Evolutionary conservation across 345 rosid species (phyloP).

Genomic region (Ceriops decandra): DNA sequence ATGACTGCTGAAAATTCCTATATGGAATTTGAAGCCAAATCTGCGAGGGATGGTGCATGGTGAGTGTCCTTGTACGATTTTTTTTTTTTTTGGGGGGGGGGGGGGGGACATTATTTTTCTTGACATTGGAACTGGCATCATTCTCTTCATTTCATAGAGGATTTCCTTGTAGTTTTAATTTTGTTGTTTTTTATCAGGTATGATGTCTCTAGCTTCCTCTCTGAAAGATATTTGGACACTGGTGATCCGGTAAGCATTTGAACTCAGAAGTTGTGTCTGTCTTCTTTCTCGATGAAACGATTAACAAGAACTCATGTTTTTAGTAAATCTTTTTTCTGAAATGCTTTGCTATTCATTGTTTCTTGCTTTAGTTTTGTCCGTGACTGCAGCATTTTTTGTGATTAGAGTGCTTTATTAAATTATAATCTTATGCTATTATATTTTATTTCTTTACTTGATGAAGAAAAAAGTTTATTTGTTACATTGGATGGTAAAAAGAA

Average conservation of each 20-base stretch:
- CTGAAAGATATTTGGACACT: constrained; percentile 65
- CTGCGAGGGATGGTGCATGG: constrained; percentile 99
- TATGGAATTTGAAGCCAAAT: constrained; percentile 96
- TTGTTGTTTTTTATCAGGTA: constrained; percentile 50
- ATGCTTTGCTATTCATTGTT: background rate
- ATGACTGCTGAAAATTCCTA: constrained; percentile 52
- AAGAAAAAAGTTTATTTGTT: no score
- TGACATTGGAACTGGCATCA: background rate
- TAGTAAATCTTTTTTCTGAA: no score
- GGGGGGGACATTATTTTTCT: background rate
- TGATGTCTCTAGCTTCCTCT: constrained; percentile 71
- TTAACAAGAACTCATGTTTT: background rate
- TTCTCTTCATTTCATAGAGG: background rate
- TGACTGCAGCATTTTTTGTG: constrained; percentile 1
- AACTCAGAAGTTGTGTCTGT: no score
- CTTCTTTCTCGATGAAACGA: background rate
- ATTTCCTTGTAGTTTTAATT: constrained; percentile 4
- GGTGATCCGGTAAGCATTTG: constrained; percentile 59
- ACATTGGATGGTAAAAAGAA: no score
- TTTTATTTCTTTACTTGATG: no score
- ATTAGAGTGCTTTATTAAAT: no score
- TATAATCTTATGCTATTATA: no score
- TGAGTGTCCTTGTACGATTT: constrained; percentile 30
- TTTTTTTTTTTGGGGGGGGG: background rate
- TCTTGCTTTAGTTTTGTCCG: background rate